Conservation (phyloP, 768 basidiomycete species). For the Suillus clintonianus region DNA sequence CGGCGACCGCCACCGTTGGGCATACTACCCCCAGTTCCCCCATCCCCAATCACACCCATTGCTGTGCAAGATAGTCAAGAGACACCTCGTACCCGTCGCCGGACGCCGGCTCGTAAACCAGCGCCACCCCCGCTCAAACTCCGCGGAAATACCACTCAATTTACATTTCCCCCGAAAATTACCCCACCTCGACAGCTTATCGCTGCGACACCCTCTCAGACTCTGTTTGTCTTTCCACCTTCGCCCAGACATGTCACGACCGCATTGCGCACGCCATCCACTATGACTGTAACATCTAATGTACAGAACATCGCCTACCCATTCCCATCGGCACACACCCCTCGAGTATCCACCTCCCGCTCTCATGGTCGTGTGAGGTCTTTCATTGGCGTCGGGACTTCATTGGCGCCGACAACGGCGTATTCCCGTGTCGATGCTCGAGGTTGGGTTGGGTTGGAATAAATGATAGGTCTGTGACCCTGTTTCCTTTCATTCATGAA, state of each 20-base stretch:
- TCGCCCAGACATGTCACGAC: slow-evolving; percentile 57
- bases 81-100: slow-evolving; percentile 38
- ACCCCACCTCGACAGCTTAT: slow-evolving; percentile 24
- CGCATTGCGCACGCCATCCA: slow-evolving; percentile 68
- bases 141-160: slow-evolving; percentile 26
- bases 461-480: slow-evolving; percentile 11
- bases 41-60: slow-evolving; percentile 64
- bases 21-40: slow-evolving; percentile 68
- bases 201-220: slow-evolving; percentile 68
- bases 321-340: slow-evolving; percentile 63
- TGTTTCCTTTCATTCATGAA: slow-evolving; percentile 7
- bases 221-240: slow-evolving; percentile 84
- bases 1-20: slow-evolving; percentile 64
- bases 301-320: slow-evolving; percentile 44
- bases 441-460: slow-evolving; percentile 69
- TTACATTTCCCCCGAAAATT: slow-evolving; percentile 27
- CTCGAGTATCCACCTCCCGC: slow-evolving; percentile 69
- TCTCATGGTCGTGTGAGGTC: slow-evolving; percentile 68
- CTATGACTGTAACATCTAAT: slow-evolving; percentile 78
- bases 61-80: slow-evolving; percentile 35
- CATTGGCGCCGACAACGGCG: slow-evolving; percentile 76
- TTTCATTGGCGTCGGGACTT: slow-evolving; percentile 69
- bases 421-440: slow-evolving; percentile 83
- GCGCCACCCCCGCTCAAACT: slow-evolving; percentile 60
- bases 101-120: slow-evolving; percentile 57